A percentile compares a stretch with the other conserved stretches of the same genome.
Conservation (phyloP, 1,284 basidiomycete species). For the Apiotrichum domesticum region DNA sequence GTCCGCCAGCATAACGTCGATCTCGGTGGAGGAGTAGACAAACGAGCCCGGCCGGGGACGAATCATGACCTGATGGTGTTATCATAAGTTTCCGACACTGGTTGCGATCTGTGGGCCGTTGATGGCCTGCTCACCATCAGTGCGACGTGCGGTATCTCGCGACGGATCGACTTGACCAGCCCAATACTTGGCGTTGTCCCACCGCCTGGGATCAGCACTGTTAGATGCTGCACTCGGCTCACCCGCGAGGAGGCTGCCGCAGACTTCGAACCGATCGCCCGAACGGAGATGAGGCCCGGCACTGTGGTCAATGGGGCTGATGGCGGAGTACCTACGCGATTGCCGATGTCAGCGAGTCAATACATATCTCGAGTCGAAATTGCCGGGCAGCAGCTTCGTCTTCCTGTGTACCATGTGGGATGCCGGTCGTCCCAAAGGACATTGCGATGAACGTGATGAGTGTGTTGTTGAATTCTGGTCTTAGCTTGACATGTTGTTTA, state of each 20-base stretch:
- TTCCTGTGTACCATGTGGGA: no score
- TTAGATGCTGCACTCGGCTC: slow-evolving; percentile 23
- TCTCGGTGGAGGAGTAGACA: slow-evolving; percentile 59
- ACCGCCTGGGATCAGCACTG: slow-evolving; percentile 51
- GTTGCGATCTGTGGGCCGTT: no score
- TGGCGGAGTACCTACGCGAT: slow-evolving; percentile 1
- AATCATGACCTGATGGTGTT: slow-evolving; percentile 59
- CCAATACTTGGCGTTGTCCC: slow-evolving; percentile 72
- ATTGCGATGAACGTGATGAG: no score
- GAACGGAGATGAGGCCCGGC: slow-evolving; percentile 10
- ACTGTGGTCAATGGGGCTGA: slow-evolving; percentile 5
- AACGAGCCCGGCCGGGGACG: slow-evolving; percentile 72
- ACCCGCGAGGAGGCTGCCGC: slow-evolving; percentile 54
- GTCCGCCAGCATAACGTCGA: slow-evolving; percentile 66
- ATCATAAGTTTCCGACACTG: neutral
- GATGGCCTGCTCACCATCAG: slow-evolving; percentile 56
- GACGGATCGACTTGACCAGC: slow-evolving; percentile 56
- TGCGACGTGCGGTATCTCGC: slow-evolving; percentile 51
- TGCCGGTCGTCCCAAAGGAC: no score
- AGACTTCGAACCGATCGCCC: slow-evolving; percentile 60
- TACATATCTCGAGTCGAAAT: slow-evolving; percentile 62
- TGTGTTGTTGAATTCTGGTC: no score
- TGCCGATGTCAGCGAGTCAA: slow-evolving; percentile 71
- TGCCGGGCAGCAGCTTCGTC: no score
- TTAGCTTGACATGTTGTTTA: no score